Percentiles rank a stretch among this genome's conserved stretches.
Evolutionary conservation across 148 eudicot genomes (phyloP).

Genomic region (Amaranthus palmeri): DNA sequence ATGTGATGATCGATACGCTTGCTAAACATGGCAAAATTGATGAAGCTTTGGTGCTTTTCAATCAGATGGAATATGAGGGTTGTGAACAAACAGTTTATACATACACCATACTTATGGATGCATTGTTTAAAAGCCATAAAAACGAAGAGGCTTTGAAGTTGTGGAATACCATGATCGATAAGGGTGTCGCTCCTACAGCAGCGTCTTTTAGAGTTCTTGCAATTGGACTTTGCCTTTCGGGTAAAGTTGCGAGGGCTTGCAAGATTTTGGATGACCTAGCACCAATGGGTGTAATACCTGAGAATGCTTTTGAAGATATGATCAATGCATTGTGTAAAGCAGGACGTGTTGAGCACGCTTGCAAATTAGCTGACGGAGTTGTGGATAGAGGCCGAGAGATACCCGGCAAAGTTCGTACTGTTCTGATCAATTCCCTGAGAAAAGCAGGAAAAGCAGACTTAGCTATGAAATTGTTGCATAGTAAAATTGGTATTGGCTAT

Average conservation of each 20-base stretch:
- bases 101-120: conserved; percentile 76
- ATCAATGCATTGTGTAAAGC: conserved; percentile 77
- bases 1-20: conserved; percentile 74
- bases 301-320: conserved; percentile 90
- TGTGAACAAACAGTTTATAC: conserved; percentile 92
- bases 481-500: conserved; percentile 94
- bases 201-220: conserved; percentile 89
- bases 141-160: conserved; percentile 85
- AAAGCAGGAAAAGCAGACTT: conserved; percentile 81
- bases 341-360: conserved; percentile 81
- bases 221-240: conserved; percentile 81
- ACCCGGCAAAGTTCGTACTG: conserved; percentile 84
- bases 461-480: conserved; percentile 91
- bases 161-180: conserved; percentile 94
- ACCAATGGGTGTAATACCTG: conserved; percentile 86
- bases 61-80: conserved; percentile 78
- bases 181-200: conserved; percentile 78
- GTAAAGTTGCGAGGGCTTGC: conserved; percentile 90
- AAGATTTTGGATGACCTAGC: conserved; percentile 87
- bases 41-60: conserved; percentile 57
- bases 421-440: conserved; percentile 84
- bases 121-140: conserved; percentile 62
- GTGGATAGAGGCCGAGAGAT: conserved; percentile 89
- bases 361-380: conserved; percentile 91
- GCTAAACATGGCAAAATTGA: conserved; percentile 57